Percentiles rank a stretch among this genome's conserved stretches.
Evolutionary conservation across 192 early-diverging fungal species (phyloP).

Genomic region (Linnemannia hyalina): DNA sequence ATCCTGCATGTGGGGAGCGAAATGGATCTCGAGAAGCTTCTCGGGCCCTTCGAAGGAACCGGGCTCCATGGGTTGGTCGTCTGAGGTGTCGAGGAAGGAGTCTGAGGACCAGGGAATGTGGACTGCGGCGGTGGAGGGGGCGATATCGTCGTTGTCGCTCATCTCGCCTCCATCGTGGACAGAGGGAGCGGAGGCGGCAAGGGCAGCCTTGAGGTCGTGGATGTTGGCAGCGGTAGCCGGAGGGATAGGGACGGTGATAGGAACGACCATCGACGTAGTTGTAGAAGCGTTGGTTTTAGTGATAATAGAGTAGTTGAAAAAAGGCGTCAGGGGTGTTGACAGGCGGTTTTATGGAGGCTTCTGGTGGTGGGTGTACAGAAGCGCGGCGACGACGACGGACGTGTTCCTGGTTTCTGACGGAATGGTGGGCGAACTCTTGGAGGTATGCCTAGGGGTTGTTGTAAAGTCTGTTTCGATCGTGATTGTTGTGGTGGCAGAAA

Average conservation of each 20-base stretch:
- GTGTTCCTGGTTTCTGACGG: slow-evolving; percentile 53
- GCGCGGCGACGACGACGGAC: slow-evolving; percentile 53
- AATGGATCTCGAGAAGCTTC: slow-evolving; percentile 98
- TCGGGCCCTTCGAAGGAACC: slow-evolving; percentile 95
- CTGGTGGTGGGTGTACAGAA: slow-evolving; percentile 27
- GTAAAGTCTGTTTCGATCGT: background rate
- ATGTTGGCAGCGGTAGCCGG: background rate
- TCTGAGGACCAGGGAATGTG: slow-evolving; percentile 38
- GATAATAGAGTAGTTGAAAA: background rate
- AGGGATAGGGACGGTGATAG: slow-evolving; percentile 31
- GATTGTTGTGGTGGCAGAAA: slow-evolving; percentile 28
- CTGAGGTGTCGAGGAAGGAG: slow-evolving; percentile 39
- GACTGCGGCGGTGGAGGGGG: background rate
- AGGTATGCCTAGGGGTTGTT: slow-evolving; percentile 22
- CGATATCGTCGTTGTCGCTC: slow-evolving; percentile 14
- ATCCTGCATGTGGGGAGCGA: slow-evolving; percentile 65
- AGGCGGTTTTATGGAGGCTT: slow-evolving; percentile 54
- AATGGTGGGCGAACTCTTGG: slow-evolving; percentile 56
- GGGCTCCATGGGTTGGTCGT: slow-evolving; percentile 42
- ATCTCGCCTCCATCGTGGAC: background rate
- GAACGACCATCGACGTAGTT: slow-evolving; percentile 52
- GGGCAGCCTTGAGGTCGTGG: slow-evolving; percentile 49
- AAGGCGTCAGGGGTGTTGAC: slow-evolving; percentile 27
- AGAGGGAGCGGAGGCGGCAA: background rate
- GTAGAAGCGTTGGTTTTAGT: background rate